Evolutionary conservation across 371 early-diverging fungal genomes (phyloP).

Genomic region (Aphelidium insulamus): DNA sequence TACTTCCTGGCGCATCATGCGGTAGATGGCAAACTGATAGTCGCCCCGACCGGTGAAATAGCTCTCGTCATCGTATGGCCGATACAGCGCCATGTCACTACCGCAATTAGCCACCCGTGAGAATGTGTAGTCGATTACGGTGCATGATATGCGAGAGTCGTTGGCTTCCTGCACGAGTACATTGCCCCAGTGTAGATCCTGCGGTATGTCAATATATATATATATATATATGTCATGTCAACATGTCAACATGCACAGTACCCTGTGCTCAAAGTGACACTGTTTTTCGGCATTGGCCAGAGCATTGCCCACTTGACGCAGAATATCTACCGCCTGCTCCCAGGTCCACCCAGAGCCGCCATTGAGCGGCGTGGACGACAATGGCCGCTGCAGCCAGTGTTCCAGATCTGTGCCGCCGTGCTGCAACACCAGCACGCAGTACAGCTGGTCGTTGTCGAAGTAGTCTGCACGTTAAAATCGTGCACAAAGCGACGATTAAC

Average conservation of each 20-base stretch:
- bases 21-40: conserved; percentile 52
- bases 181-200: conserved; percentile 81
- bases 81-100: conserved; percentile 4
- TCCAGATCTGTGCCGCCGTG: conserved; percentile 45
- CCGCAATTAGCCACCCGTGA: background rate
- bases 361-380: conserved; percentile 8
- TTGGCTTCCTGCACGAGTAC: no score
- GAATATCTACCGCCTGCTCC: conserved; percentile 26
- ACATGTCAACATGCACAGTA: conserved; percentile 3
- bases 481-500: conserved; percentile 1
- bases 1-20: conserved; percentile 39
- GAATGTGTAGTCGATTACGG: no score
- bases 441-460: conserved; percentile 27
- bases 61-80: conserved; percentile 22
- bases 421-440: conserved; percentile 38
- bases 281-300: conserved; percentile 36
- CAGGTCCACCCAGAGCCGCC: no score
- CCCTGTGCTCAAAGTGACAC: no score
- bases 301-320: conserved; percentile 27
- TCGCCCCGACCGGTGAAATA: conserved; percentile 45
- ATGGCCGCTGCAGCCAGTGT: conserved; percentile 14
- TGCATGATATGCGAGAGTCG: no score
- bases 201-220: conserved; percentile 49
- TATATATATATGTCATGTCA: conserved; percentile 1
- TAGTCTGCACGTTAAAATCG: conserved; percentile 8